phyloP scores from a whole-genome alignment of 1,284 basidiomycete genomes.

The Ceratobasidium sp. region DNA sequence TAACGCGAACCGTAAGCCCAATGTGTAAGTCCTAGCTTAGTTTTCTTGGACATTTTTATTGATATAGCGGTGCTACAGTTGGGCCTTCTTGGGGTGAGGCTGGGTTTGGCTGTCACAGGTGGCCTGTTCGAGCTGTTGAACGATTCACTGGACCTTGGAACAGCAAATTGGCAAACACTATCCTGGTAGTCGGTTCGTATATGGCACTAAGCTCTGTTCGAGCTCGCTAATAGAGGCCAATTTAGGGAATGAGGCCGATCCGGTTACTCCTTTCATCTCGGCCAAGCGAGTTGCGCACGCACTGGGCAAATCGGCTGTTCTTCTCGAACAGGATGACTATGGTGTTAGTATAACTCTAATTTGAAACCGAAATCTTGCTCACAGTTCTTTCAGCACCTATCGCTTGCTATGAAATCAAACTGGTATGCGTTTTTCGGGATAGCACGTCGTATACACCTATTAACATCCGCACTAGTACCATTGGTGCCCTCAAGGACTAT shows the following conservation, averaged over 20 bases:
- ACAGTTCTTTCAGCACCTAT: slow-evolving; percentile 26
- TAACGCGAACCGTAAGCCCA: slow-evolving; percentile 11
- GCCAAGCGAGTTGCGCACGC: slow-evolving; percentile 33
- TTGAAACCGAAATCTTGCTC: neutral
- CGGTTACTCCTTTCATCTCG: slow-evolving; percentile 17
- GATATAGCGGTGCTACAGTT: neutral
- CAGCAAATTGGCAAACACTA: slow-evolving; percentile 27
- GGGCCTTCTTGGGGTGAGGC: slow-evolving; percentile 7
- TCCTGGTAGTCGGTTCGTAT: slow-evolving; percentile 35
- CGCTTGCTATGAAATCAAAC: slow-evolving; percentile 11
- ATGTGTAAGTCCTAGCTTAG: slow-evolving; percentile 18
- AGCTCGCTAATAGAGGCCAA: neutral
- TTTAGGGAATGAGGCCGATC: slow-evolving; percentile 36
- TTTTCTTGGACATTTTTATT: neutral
- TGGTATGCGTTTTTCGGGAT: slow-evolving; percentile 11
- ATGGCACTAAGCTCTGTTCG: neutral
- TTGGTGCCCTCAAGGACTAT: neutral
- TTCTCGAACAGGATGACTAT: slow-evolving; percentile 33
- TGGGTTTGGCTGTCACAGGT: slow-evolving; percentile 12
- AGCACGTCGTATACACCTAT: neutral
- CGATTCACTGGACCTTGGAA: slow-evolving; percentile 30
- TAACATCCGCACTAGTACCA: neutral
- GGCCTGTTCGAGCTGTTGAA: slow-evolving; percentile 36
- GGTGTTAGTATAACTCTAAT: slow-evolving; percentile 2
- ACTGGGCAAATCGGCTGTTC: slow-evolving; percentile 31